Percentiles rank a stretch among this genome's conserved stretches.
phyloP scores from a whole-genome alignment of 495 filamentous ascomycete species.

The Lophium mytilinum region DNA sequence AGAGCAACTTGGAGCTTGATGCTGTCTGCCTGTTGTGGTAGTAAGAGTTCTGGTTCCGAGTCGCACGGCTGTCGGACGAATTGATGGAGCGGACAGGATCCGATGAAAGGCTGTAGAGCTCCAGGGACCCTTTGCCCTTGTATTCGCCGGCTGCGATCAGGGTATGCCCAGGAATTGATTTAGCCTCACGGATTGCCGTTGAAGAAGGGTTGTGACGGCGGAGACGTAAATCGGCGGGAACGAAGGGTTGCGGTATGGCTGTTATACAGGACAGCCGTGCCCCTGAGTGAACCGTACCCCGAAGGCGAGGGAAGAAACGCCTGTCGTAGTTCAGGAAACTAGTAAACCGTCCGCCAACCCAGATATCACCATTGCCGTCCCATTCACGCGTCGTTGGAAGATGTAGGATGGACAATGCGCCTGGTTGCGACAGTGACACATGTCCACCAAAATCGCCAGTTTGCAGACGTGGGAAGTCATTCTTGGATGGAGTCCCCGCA shows the following conservation, averaged over 20 bases:
- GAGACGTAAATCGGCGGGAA: conserved; percentile 44
- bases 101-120: conserved; percentile 63
- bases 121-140: conserved; percentile 82
- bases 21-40: conserved; percentile 79
- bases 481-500: conserved; percentile 8
- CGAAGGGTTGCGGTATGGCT: conserved; percentile 61
- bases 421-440: conserved; percentile 70
- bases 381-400: conserved; percentile 45
- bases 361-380: conserved; percentile 54
- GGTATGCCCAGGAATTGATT: conserved; percentile 45
- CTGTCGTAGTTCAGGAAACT: conserved; percentile 86
- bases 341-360: conserved; percentile 83
- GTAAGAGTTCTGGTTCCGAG: conserved; percentile 11
- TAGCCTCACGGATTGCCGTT: conserved; percentile 44
- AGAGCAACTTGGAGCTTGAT: conserved; percentile 71
- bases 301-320: conserved; percentile 72
- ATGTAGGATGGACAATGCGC: conserved; percentile 76
- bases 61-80: conserved; percentile 7
- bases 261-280: conserved; percentile 71
- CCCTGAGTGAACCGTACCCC: conserved; percentile 73
- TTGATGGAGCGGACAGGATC: conserved; percentile 22
- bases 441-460: conserved; percentile 33
- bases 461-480: conserved; percentile 27
- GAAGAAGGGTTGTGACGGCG: conserved; percentile 44
- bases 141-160: conserved; percentile 89